Evolutionary conservation across 192 early-diverging fungal species (phyloP).

Genomic region (Coemansia sp.): DNA sequence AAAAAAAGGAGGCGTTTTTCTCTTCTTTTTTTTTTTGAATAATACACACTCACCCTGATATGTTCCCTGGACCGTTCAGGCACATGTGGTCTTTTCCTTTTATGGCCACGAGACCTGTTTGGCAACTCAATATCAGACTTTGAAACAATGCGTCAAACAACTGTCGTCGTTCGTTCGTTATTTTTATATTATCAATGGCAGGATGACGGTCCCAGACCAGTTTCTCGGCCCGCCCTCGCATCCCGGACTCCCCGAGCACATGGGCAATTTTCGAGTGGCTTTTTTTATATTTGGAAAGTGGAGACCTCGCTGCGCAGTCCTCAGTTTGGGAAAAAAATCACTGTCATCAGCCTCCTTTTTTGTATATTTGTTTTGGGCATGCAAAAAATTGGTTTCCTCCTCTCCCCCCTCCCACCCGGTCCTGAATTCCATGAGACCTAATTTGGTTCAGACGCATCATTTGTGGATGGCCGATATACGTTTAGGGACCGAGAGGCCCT

Average conservation of each 20-base stretch:
- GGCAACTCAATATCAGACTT: neutral
- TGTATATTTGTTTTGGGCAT: slow-evolving; percentile 5
- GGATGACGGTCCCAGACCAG: neutral
- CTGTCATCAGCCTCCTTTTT: slow-evolving; percentile 6
- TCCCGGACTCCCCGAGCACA: neutral
- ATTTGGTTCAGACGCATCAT: slow-evolving; percentile 3
- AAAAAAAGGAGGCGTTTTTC: neutral
- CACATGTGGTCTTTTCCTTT: slow-evolving; percentile 9
- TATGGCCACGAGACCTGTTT: neutral
- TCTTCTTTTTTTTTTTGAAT: neutral
- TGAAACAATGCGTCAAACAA: neutral
- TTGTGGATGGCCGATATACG: neutral
- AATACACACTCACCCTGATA: neutral
- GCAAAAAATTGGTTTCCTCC: neutral
- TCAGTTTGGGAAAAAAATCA: neutral
- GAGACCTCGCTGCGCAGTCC: neutral
- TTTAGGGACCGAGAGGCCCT: neutral
- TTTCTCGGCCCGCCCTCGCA: neutral
- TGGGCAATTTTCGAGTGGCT: neutral
- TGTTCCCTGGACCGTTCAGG: neutral
- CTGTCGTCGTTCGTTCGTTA: neutral
- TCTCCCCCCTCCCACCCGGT: too few relatives aligned
- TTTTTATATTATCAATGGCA: neutral
- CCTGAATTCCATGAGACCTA: neutral
- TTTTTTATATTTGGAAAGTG: neutral